phyloP scores from a whole-genome alignment of 2,329 filamentous ascomycete genomes.

The Scortechinia acanthostroma region DNA sequence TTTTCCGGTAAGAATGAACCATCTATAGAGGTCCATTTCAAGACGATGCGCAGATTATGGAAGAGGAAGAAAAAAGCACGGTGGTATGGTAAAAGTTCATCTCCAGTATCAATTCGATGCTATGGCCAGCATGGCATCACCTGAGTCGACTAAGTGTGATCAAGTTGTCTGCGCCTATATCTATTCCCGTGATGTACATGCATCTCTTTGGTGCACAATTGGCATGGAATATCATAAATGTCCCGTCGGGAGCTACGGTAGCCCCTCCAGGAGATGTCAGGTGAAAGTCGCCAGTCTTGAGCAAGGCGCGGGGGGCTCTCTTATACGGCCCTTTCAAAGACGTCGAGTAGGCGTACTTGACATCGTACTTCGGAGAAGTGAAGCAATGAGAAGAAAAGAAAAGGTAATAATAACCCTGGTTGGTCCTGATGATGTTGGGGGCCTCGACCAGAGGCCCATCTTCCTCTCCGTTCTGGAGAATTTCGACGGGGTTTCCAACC shows the following conservation, averaged over 20 bases:
- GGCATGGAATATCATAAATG: neutral
- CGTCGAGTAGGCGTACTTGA: neutral
- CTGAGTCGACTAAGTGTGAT: too few species aligned
- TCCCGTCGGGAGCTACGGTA: neutral
- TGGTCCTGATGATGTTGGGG: neutral
- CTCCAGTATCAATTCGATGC: too few species aligned
- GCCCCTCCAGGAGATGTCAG: neutral
- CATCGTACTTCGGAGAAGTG: neutral
- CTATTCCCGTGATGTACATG: neutral
- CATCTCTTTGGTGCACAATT: neutral
- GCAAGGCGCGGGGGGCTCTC: neutral
- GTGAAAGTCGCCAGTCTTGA: neutral
- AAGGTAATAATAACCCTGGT: neutral
- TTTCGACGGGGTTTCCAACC: neutral
- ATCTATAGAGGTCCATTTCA: too few species aligned
- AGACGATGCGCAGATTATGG: too few species aligned
- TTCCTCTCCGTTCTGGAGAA: neutral
- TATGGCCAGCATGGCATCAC: too few species aligned
- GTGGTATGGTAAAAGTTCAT: too few species aligned
- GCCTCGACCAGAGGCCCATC: neutral
- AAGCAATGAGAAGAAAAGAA: neutral
- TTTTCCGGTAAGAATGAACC: too few species aligned
- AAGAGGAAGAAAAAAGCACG: too few species aligned
- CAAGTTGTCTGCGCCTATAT: too few species aligned
- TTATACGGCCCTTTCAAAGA: neutral